phyloP scores from a whole-genome alignment of 805 yeast genomes.

The Brettanomyces bruxellensis region DNA sequence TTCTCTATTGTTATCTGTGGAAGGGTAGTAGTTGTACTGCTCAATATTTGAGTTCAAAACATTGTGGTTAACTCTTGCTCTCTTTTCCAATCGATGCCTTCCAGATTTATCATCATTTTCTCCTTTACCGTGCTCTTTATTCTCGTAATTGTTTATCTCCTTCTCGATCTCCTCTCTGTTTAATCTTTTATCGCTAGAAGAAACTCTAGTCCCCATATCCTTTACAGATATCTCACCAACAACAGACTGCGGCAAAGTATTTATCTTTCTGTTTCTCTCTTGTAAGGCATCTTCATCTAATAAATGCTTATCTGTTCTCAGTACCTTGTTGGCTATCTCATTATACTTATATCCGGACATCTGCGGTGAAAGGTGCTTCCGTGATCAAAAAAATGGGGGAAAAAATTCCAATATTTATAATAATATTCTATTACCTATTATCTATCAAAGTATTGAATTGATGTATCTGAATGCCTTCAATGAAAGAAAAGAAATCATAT shows the following conservation, averaged over 20 bases:
- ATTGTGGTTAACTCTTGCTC: background rate
- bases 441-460: no score
- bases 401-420: no score
- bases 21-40: constrained; percentile 54
- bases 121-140: constrained; percentile 5
- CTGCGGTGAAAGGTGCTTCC: background rate
- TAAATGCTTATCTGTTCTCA: constrained; percentile 46
- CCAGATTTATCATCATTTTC: constrained; percentile 3
- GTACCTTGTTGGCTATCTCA: constrained; percentile 73
- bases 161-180: constrained; percentile 9
- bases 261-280: constrained; percentile 29
- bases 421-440: no score
- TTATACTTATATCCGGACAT: constrained; percentile 42
- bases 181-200: constrained; percentile 9
- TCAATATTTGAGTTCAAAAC: constrained; percentile 26
- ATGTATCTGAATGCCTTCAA: no score
- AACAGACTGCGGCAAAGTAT: constrained; percentile 64
- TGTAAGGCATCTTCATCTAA: constrained; percentile 33
- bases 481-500: no score
- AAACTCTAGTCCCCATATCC: constrained; percentile 49
- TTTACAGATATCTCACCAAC: constrained; percentile 55
- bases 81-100: constrained; percentile 2
- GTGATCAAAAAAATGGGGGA: no score
- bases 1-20: constrained; percentile 39
- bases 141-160: constrained; percentile 6